Conservation (phyloP, 2,329 filamentous ascomycete genomes). For the Clarireedia homoeocarpa region DNA sequence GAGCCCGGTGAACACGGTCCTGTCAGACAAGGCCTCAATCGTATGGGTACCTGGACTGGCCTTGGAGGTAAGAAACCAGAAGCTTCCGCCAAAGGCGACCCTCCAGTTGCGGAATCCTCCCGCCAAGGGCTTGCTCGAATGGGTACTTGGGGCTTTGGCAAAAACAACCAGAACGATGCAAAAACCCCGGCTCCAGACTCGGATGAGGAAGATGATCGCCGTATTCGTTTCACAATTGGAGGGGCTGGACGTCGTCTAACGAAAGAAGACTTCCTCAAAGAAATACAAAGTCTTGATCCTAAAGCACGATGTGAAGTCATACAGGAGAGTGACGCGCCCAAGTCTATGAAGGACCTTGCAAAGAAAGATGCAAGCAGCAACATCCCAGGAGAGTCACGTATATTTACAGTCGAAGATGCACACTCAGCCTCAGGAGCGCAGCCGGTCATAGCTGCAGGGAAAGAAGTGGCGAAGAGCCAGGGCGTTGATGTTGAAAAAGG, state of each 20-base stretch:
- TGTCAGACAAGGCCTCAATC: conserved; percentile 21
- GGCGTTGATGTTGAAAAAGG: conserved; percentile 11
- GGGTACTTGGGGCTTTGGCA: conserved; percentile 25
- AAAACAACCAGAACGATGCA: conserved; percentile 10
- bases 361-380: conserved; percentile 23
- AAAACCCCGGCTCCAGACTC: conserved; percentile 28
- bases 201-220: conserved; percentile 57
- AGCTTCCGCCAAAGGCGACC: neutral
- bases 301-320: conserved; percentile 39
- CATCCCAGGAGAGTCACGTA: conserved; percentile 17
- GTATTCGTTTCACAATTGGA: conserved; percentile 69
- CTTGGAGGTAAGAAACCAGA: conserved; percentile 12
- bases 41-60: conserved; percentile 25
- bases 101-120: conserved; percentile 5
- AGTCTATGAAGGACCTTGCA: conserved; percentile 25
- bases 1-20: conserved; percentile 11
- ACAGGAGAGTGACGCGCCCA: conserved; percentile 21
- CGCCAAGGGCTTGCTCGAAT: conserved; percentile 23
- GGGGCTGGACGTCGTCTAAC: conserved; percentile 68
- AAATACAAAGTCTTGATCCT: conserved; percentile 65
- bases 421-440: conserved; percentile 11
- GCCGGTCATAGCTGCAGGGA: conserved; percentile 14
- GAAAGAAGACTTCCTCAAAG: conserved; percentile 70
- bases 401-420: conserved; percentile 32
- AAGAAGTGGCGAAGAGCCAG: conserved; percentile 15